Base-by-base conservation (phyloP, 2,329 filamentous ascomycete species). In the Didymellaceae sp. region DNA sequence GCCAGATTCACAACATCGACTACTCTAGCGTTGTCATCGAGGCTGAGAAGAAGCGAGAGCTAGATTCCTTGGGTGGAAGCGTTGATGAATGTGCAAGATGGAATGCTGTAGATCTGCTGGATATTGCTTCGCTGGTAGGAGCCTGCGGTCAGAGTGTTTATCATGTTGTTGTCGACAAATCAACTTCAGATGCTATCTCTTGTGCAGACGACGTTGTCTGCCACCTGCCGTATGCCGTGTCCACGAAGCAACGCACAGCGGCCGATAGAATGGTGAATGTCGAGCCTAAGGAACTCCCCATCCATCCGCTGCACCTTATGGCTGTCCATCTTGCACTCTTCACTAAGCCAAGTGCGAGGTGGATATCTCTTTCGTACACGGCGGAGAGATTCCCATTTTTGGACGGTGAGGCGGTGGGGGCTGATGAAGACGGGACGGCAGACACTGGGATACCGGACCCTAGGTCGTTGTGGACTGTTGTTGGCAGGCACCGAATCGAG, bases 281-380 rank as follows among this genome's bases (percentile, higher is more conserved):
- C 5, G 25, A 53, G 25, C 31, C 16, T 6, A 25, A 48, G 28
- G 53, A 54, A 0, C 51, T 65, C 14, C 45, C 52, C 30, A 55
- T 75, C 4, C 70, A 77, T 43, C 74, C 74, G 14, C 43, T 76
- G 3, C 65, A 72, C 28, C 54, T 76, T 18, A 58, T 76, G 32
- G 73, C 73, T 11, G 62, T 76, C 2, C 70, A 77, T 50, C 60
- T 77, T 6, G 74, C 75, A 1, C 60, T 70, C 3, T 48, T 75
- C 4, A 63, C 73, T 0, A 72, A 67, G 38, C 71, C 74, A 2
- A 62, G 62, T 5, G 72, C 65, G 5, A 63, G 61, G 17, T 77
- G 75, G 75, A 68, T 77, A 37, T 57, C 67, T 5, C 51, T 76
- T 3, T 75, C 73, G 0, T 77, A 76, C 52, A 73, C 71, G 0